phyloP scores from a whole-genome alignment of 1,139 yeast genomes.

The Tardiomyces depauwii region DNA sequence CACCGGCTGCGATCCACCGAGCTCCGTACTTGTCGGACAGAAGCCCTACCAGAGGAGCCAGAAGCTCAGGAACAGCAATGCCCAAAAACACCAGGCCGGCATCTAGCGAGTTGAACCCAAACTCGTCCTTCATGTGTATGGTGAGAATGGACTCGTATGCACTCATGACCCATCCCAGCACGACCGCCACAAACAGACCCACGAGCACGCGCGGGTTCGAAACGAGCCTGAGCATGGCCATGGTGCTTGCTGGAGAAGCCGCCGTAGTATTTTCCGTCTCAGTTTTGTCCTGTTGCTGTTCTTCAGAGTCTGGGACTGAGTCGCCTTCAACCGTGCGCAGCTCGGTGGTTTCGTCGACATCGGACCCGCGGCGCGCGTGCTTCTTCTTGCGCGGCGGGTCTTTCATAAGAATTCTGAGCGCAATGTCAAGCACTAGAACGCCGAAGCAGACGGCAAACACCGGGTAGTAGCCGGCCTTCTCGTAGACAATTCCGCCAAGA shows the following conservation, averaged over 20 bases:
- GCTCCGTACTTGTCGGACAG: constrained; percentile 23
- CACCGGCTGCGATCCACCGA: constrained; percentile 17
- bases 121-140: constrained; percentile 20
- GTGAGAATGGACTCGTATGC: constrained; percentile 26
- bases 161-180: constrained; percentile 12
- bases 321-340: no score
- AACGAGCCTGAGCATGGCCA: constrained; percentile 21
- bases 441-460: constrained; percentile 26
- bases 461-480: constrained; percentile 24
- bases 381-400: no score
- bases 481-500: constrained; percentile 27
- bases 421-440: no score
- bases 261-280: no score
- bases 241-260: no score
- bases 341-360: no score
- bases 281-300: no score
- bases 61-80: constrained; percentile 21
- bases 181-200: background rate
- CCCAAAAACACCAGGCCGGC: constrained; percentile 25
- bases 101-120: constrained; percentile 22
- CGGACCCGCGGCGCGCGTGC: no score
- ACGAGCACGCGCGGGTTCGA: constrained; percentile 15
- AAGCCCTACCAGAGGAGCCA: constrained; percentile 24
- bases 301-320: no score
- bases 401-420: no score